phyloP scores from a whole-genome alignment of 176 grass and related monocot species.

The Raddia distichophylla region DNA sequence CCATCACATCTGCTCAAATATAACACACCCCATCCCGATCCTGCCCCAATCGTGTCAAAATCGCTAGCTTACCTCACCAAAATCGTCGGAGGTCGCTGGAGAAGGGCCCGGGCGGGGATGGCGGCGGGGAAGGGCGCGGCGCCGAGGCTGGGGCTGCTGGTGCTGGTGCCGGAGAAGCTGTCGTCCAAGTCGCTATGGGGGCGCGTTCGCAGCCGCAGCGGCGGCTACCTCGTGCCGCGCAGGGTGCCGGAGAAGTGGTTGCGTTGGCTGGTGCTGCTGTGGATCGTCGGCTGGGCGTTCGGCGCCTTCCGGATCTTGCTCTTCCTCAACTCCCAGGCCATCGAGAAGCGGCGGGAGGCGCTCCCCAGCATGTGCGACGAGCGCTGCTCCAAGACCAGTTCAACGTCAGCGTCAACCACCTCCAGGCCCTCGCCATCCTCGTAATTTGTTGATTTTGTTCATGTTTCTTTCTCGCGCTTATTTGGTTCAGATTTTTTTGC shows the following conservation, averaged over 20 bases:
- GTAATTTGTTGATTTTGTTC: too few species aligned
- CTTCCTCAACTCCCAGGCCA: slow-evolving; percentile 39
- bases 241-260: slow-evolving; percentile 45
- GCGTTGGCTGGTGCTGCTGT: slow-evolving; percentile 50
- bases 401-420: slow-evolving; percentile 98
- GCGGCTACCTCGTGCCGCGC: slow-evolving; percentile 53
- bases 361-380: slow-evolving; percentile 95
- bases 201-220: slow-evolving; percentile 55
- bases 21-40: too few species aligned
- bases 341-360: slow-evolving; percentile 65
- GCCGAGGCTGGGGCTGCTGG: slow-evolving; percentile 29
- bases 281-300: slow-evolving; percentile 46
- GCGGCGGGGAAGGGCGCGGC: slow-evolving; percentile 23
- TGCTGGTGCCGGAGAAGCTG: slow-evolving; percentile 59
- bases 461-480: too few species aligned
- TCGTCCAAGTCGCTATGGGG: slow-evolving; percentile 44
- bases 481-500: too few species aligned
- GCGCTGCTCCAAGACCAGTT: slow-evolving; percentile 98
- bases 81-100: background rate
- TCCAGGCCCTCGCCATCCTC: slow-evolving; percentile 93
- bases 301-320: slow-evolving; percentile 25
- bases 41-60: too few species aligned
- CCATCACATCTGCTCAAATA: too few species aligned
- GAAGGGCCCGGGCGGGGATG: slow-evolving; percentile 13
- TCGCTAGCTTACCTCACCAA: too few species aligned